phyloP scores from a whole-genome alignment of 2,329 filamentous ascomycete species.

The Diaporthe vaccinii region DNA sequence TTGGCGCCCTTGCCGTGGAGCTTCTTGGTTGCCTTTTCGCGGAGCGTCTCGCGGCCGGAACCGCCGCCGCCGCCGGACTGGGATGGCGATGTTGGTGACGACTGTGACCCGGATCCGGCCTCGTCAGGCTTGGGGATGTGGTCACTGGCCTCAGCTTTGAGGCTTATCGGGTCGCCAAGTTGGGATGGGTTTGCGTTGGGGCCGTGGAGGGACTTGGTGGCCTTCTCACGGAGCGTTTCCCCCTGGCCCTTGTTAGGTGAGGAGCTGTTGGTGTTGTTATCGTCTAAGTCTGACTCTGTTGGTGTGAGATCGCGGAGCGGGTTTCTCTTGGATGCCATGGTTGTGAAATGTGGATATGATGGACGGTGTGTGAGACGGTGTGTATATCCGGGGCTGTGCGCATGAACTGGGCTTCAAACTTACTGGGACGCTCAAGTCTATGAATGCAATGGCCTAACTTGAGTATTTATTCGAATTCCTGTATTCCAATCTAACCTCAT shows the following conservation, averaged over 20 bases:
- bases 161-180: slow-evolving; percentile 30
- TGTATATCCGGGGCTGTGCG: background rate
- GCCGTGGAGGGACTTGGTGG: slow-evolving; percentile 21
- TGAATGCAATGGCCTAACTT: background rate
- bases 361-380: background rate
- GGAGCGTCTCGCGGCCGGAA: slow-evolving; percentile 27
- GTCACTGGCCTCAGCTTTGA: slow-evolving; percentile 33
- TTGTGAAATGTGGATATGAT: background rate
- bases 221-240: slow-evolving; percentile 38
- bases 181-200: slow-evolving; percentile 34
- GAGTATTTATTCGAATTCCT: slow-evolving; percentile 3
- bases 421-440: background rate
- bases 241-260: background rate
- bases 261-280: background rate
- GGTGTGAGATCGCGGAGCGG: slow-evolving; percentile 38
- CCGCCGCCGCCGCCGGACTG: background rate
- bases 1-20: slow-evolving; percentile 38
- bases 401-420: background rate
- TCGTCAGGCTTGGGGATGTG: slow-evolving; percentile 23
- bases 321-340: slow-evolving; percentile 37
- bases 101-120: background rate
- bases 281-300: slow-evolving; percentile 37
- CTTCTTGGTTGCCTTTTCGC: slow-evolving; percentile 39
- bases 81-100: background rate
- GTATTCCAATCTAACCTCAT: background rate